Conservation (phyloP, 805 yeast species). For the Candida nitratophila region DNA sequence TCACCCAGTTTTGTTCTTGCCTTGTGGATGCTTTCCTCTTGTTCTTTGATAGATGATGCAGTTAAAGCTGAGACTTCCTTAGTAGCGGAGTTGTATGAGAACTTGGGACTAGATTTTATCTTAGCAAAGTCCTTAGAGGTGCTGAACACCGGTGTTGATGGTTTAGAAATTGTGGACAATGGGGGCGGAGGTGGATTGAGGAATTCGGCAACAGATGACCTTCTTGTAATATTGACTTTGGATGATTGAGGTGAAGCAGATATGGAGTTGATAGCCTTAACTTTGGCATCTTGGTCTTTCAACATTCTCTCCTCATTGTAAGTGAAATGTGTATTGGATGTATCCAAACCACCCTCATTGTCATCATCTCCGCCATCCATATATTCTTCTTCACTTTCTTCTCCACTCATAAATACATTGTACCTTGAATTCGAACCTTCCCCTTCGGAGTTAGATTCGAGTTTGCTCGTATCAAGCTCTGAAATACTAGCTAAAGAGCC, state of each 20-base stretch:
- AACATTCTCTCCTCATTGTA: conserved; percentile 58
- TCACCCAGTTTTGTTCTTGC: conserved; percentile 36
- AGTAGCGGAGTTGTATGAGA: conserved; percentile 22
- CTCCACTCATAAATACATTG: background rate
- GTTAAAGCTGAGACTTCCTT: conserved; percentile 16
- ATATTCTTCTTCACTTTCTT: background rate
- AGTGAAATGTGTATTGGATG: conserved; percentile 45
- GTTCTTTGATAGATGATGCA: background rate
- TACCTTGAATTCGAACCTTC: background rate
- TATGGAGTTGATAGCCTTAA: conserved; percentile 48
- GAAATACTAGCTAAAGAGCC: background rate
- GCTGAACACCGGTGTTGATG: background rate
- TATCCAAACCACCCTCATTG: conserved; percentile 3
- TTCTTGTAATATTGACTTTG: conserved; percentile 20
- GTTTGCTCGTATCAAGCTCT: background rate
- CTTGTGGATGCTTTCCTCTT: conserved; percentile 1
- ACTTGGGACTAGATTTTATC: conserved; percentile 5
- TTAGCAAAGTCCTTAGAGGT: too few relatives aligned
- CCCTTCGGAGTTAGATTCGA: background rate
- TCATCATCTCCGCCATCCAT: conserved; percentile 8
- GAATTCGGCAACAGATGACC: conserved; percentile 29
- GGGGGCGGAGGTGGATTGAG: conserved; percentile 34
- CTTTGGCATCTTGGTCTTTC: conserved; percentile 61
- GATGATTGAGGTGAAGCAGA: conserved; percentile 22
- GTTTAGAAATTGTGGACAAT: conserved; percentile 8